phyloP scores from a whole-genome alignment of 352 stramenopile species.

The Phytophthora pisi region DNA sequence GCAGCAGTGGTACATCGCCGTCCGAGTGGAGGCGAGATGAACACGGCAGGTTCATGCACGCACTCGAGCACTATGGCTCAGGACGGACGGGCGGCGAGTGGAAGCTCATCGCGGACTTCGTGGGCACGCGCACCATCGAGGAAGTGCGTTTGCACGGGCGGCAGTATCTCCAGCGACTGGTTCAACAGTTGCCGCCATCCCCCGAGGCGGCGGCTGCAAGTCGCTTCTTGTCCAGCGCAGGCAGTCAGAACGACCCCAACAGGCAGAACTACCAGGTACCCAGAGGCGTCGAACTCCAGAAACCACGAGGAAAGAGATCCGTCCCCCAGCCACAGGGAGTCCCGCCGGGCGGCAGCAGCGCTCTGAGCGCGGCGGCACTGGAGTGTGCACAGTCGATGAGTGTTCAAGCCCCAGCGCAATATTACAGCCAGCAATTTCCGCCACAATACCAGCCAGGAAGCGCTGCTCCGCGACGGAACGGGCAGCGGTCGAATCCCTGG shows the following conservation, averaged over 20 bases:
- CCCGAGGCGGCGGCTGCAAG: slow-evolving; percentile 14
- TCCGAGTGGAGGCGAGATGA: slow-evolving; percentile 66
- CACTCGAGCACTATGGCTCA: slow-evolving; percentile 70
- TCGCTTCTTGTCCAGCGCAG: slow-evolving; percentile 26
- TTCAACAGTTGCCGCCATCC: slow-evolving; percentile 48
- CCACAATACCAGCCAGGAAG: slow-evolving; percentile 10
- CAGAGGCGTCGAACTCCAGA: slow-evolving; percentile 13
- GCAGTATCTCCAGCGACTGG: slow-evolving; percentile 77
- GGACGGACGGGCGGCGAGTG: slow-evolving; percentile 63
- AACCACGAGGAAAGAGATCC: slow-evolving; percentile 8
- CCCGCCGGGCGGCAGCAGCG: slow-evolving; percentile 11
- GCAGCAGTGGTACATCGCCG: not conserved
- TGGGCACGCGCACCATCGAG: slow-evolving; percentile 66
- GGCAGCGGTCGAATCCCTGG: slow-evolving; percentile 55
- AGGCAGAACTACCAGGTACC: slow-evolving; percentile 32
- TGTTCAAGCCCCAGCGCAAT: slow-evolving; percentile 14
- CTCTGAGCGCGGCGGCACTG: slow-evolving; percentile 31
- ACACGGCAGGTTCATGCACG: slow-evolving; percentile 83
- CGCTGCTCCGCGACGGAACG: slow-evolving; percentile 32
- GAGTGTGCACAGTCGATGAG: slow-evolving; percentile 39
- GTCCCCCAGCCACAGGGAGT: not conserved
- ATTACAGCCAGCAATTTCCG: slow-evolving; percentile 21
- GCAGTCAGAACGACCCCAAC: slow-evolving; percentile 39
- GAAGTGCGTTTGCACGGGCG: slow-evolving; percentile 75
- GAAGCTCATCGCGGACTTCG: slow-evolving; percentile 72